Evolutionary conservation across 2,329 filamentous ascomycete genomes (phyloP).

Genomic region (Chaetothyriales sp.): DNA sequence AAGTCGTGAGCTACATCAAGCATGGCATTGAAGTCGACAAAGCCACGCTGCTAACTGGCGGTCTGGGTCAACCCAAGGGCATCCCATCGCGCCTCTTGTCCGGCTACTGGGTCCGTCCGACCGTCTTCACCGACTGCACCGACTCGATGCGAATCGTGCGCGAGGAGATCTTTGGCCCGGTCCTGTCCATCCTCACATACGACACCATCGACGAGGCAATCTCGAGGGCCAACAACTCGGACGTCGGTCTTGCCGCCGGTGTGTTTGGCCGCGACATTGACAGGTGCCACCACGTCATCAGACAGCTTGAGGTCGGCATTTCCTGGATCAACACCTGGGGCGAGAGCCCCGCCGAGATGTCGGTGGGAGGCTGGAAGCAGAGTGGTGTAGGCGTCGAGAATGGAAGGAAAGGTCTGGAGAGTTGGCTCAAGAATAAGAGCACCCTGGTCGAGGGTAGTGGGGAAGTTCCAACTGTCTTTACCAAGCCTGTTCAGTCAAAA

Average conservation of each 20-base stretch:
- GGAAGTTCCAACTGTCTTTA: slow-evolving; percentile 55
- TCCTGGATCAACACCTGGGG: slow-evolving; percentile 92
- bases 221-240: slow-evolving; percentile 57
- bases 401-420: slow-evolving; percentile 59
- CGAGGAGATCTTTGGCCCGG: slow-evolving; percentile 81
- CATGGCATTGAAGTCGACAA: slow-evolving; percentile 60
- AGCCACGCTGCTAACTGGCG: slow-evolving; percentile 60
- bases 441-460: slow-evolving; percentile 71
- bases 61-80: slow-evolving; percentile 41
- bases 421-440: slow-evolving; percentile 77
- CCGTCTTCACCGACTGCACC: slow-evolving; percentile 72
- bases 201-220: slow-evolving; percentile 55
- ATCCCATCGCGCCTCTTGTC: slow-evolving; percentile 36
- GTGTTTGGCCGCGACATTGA: slow-evolving; percentile 68
- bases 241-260: slow-evolving; percentile 66
- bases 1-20: slow-evolving; percentile 61
- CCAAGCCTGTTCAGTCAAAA: slow-evolving; percentile 31
- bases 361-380: slow-evolving; percentile 81
- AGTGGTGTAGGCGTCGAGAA: slow-evolving; percentile 82
- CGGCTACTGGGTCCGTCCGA: slow-evolving; percentile 76
- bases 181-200: slow-evolving; percentile 69
- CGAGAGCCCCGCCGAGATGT: slow-evolving; percentile 84
- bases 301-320: slow-evolving; percentile 63
- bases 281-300: slow-evolving; percentile 55
- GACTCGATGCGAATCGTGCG: slow-evolving; percentile 64